phyloP scores from a whole-genome alignment of 2,329 filamentous ascomycete species.

The Periconia sp. region DNA sequence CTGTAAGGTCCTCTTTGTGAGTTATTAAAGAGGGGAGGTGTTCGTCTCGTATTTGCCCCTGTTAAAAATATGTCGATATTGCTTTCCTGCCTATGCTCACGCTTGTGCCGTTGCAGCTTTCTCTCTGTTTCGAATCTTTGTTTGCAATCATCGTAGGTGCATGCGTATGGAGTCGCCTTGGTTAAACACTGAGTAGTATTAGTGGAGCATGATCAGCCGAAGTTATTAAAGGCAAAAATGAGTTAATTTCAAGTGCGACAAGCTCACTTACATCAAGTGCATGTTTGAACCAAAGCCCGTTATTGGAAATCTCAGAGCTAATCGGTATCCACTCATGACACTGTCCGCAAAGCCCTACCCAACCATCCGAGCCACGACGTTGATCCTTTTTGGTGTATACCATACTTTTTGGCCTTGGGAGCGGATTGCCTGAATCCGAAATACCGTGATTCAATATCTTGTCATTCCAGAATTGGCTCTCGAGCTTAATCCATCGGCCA shows the following conservation, averaged over 20 bases:
- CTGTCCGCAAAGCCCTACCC: not conserved
- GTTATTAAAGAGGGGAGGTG: slow-evolving; percentile 49
- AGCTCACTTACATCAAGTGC: not conserved
- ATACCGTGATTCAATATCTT: no score
- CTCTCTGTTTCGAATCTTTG: slow-evolving; percentile 84
- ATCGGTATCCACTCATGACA: not conserved
- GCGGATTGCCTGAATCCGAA: no score
- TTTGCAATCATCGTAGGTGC: slow-evolving; percentile 89
- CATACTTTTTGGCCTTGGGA: no score
- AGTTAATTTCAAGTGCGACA: no score
- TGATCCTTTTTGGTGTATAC: no score
- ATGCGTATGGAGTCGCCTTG: slow-evolving; percentile 71
- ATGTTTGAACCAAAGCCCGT: not conserved
- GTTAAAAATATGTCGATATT: slow-evolving; percentile 4
- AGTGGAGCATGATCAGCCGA: not conserved
- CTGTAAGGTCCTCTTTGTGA: slow-evolving; percentile 91
- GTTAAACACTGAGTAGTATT: not conserved
- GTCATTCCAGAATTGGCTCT: no score
- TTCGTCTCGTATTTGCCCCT: slow-evolving; percentile 26
- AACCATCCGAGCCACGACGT: no score
- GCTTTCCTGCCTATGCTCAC: slow-evolving; percentile 70
- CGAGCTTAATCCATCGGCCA: no score
- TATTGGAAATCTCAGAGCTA: not conserved
- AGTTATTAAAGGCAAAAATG: not conserved
- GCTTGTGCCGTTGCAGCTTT: slow-evolving; percentile 91